phyloP scores from a whole-genome alignment of 768 basidiomycete genomes.

The Phylloporus scabripes region DNA sequence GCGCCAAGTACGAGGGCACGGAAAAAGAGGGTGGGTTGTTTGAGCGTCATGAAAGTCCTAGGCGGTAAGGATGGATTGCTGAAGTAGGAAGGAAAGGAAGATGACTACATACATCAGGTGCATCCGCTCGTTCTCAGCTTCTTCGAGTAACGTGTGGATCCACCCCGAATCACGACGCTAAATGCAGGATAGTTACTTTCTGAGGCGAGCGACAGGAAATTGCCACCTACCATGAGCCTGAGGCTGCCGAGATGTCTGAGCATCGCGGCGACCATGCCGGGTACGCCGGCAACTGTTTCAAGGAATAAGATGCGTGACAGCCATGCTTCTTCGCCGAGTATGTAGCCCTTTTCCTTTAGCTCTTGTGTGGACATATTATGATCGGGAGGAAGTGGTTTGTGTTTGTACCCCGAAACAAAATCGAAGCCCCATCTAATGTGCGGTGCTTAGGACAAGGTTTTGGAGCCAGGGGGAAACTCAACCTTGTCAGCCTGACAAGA shows the following conservation, averaged over 20 bases:
- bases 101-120: conserved; percentile 63
- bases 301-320: conserved; percentile 64
- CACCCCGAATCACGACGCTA: conserved; percentile 58
- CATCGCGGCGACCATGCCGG: conserved; percentile 91
- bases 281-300: conserved; percentile 91
- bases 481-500: conserved; percentile 56
- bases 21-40: conserved; percentile 74
- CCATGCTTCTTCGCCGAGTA: conserved; percentile 76
- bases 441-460: conserved; percentile 2
- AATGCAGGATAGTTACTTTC: conserved; percentile 1
- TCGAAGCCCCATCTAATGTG: conserved; percentile 64
- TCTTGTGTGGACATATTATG: conserved; percentile 66
- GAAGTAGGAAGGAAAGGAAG: conserved; percentile 1
- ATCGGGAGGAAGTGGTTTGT: conserved; percentile 56
- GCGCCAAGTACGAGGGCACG: conserved; percentile 80
- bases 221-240: conserved; percentile 67
- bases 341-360: conserved; percentile 66
- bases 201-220: conserved; percentile 6
- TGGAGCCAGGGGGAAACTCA: conserved; percentile 7
- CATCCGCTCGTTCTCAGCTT: conserved; percentile 97
- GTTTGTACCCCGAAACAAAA: conserved; percentile 79
- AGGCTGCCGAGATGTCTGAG: conserved; percentile 85
- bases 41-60: conserved; percentile 94
- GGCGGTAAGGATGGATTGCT: conserved; percentile 14
- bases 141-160: conserved; percentile 91